Conservation (phyloP, 2,329 filamentous ascomycete species). For the Ophioceras dolichostomum region DNA sequence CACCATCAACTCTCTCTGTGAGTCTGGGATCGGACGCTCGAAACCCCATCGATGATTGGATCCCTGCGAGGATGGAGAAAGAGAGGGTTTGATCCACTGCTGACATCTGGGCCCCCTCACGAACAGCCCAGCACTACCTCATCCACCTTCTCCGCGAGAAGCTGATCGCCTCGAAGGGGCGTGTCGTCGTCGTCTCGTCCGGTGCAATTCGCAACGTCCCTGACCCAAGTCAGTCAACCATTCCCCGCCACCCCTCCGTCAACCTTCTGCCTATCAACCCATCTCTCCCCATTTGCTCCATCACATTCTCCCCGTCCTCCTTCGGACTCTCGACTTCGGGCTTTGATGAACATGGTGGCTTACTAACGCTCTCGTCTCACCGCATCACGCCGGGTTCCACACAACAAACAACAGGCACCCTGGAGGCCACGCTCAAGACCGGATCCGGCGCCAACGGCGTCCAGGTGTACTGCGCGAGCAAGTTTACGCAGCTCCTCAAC, state of each 20-base stretch:
- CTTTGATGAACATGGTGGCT: too few species aligned
- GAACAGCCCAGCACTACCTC: constrained; percentile 43
- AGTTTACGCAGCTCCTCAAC: constrained; percentile 36
- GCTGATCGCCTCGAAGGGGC: constrained; percentile 29
- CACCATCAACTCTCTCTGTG: constrained; percentile 40
- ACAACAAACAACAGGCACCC: constrained; percentile 7
- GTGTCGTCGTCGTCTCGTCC: constrained; percentile 38
- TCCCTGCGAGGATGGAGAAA: too few species aligned
- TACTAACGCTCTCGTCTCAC: too few species aligned
- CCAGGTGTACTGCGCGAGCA: constrained; percentile 28
- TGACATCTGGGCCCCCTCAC: not conserved
- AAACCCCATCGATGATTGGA: not conserved
- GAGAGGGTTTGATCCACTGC: too few species aligned
- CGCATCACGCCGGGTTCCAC: too few species aligned
- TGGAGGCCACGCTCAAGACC: constrained; percentile 15
- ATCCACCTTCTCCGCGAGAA: constrained; percentile 35
- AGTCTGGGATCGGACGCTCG: constrained; percentile 9
- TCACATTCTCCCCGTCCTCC: too few species aligned
- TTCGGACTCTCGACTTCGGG: too few species aligned
- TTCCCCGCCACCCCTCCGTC: not conserved
- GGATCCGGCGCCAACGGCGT: constrained; percentile 18
- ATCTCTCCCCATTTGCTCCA: too few species aligned
- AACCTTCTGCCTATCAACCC: not conserved
- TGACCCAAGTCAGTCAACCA: constrained; percentile 19
- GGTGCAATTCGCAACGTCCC: constrained; percentile 29